Conservation (phyloP, 2,329 filamentous ascomycete genomes). For the Tolypocladium album region DNA sequence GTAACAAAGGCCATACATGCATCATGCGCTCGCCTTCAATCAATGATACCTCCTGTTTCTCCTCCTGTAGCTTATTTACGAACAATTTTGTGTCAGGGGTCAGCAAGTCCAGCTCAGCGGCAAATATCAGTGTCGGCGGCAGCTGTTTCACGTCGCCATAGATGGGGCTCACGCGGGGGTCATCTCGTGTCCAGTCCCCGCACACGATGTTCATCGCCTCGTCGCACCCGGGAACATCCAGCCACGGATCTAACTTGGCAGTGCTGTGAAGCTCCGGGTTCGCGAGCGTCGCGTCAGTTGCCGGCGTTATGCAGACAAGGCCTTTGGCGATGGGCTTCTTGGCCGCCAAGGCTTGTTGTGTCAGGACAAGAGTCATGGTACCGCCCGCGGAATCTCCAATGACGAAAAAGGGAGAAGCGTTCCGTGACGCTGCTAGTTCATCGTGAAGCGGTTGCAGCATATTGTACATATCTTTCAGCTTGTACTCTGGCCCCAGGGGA, state of each 20-base stretch:
- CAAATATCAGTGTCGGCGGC: not conserved
- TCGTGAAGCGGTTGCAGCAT: not conserved
- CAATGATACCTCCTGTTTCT: not conserved
- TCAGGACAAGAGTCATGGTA: not conserved
- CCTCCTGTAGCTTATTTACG: not conserved
- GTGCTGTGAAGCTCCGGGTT: not conserved
- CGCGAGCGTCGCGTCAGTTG: not conserved
- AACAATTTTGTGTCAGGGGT: not conserved
- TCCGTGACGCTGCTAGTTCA: not conserved
- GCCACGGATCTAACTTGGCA: not conserved
- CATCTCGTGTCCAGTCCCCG: not conserved
- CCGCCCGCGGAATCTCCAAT: not conserved
- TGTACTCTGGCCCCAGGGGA: not conserved
- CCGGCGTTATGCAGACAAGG: not conserved
- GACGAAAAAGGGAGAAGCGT: not conserved
- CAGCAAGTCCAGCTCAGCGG: not conserved
- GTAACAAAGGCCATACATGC: not conserved
- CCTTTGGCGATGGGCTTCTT: not conserved
- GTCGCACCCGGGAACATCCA: not conserved
- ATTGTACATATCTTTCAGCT: not conserved
- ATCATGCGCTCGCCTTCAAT: not conserved
- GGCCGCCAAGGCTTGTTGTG: not conserved
- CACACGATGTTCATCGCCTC: not conserved
- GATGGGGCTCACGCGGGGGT: not conserved
- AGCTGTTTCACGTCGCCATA: not conserved